A percentile compares a stretch with the other conserved stretches of the same genome.
These are phyloP conservation scores for Aspergillus udagawae DNA, from an alignment of 2,329 filamentous ascomycete genomes.

Conservation along the genomic window DNA sequence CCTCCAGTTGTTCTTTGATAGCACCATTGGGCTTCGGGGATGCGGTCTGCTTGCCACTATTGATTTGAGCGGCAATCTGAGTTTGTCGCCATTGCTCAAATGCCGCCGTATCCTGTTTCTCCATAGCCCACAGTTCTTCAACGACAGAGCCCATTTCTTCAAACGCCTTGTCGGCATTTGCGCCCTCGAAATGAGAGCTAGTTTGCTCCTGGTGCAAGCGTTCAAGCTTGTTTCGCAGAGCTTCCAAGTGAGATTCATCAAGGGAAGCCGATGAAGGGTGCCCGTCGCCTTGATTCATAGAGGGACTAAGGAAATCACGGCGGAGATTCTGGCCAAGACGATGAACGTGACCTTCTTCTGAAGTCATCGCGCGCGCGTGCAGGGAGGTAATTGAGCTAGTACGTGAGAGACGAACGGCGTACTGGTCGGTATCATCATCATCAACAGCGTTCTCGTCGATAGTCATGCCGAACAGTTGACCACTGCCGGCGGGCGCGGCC, in stretches of 20 bases:
- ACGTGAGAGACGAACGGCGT: slow-evolving; percentile 50
- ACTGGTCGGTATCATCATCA: slow-evolving; percentile 41
- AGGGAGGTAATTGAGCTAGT: slow-evolving; percentile 65
- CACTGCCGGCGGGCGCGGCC: slow-evolving; percentile 29
- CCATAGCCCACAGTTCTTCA: slow-evolving; percentile 42
- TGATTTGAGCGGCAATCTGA: slow-evolving; percentile 45
- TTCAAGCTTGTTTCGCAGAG: slow-evolving; percentile 42
- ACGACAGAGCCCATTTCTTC: slow-evolving; percentile 43
- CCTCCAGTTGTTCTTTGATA: not conserved
- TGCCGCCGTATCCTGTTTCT: slow-evolving; percentile 41
- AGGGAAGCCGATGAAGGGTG: slow-evolving; percentile 26
- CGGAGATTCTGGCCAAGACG: slow-evolving; percentile 64
- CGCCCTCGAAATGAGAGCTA: slow-evolving; percentile 35
- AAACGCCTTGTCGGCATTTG: slow-evolving; percentile 39
- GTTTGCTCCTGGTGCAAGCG: slow-evolving; percentile 41
- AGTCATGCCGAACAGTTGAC: slow-evolving; percentile 19
- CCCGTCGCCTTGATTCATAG: slow-evolving; percentile 38
- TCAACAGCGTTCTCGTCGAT: slow-evolving; percentile 34
- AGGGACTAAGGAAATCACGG: slow-evolving; percentile 56
- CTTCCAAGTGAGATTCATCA: slow-evolving; percentile 44
- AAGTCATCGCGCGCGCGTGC: slow-evolving; percentile 59
- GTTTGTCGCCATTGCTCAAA: slow-evolving; percentile 44
- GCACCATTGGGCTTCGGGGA: slow-evolving; percentile 8
- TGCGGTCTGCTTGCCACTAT: slow-evolving; percentile 31
- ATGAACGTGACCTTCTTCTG: slow-evolving; percentile 68